These are phyloP conservation scores for Ehretia macrophylla DNA, from an alignment of 257 asterid genomes.

Conservation along the genomic window DNA sequence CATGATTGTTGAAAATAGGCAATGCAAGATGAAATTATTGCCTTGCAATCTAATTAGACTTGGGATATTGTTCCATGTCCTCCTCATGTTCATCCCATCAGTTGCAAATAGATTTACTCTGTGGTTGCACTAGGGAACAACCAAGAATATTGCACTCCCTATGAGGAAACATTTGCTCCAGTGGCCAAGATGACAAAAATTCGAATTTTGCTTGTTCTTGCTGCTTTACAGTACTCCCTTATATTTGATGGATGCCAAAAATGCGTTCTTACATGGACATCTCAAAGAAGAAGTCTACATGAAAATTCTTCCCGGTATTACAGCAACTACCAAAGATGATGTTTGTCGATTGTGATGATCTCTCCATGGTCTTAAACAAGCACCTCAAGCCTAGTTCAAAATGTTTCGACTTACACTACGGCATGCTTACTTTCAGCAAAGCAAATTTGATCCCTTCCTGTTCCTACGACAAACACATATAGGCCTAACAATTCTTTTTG, in stretches of 20 bases:
- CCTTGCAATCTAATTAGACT: background rate
- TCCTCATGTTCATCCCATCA: background rate
- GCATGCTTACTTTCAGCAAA: too few species aligned
- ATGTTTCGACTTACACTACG: too few species aligned
- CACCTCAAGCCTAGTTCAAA: too few species aligned
- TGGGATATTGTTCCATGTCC: background rate
- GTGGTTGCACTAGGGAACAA: background rate
- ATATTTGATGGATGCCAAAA: background rate
- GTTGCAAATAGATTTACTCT: background rate
- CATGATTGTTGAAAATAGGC: background rate
- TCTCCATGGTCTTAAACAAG: too few species aligned
- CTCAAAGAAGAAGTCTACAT: too few species aligned
- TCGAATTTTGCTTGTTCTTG: background rate
- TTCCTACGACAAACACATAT: too few species aligned
- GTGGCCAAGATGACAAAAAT: background rate
- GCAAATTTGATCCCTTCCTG: too few species aligned
- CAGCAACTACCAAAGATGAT: background rate
- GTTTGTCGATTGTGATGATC: background rate
- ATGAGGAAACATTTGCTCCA: background rate
- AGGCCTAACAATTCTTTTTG: too few species aligned
- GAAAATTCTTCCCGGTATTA: background rate
- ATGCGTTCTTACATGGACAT: too few species aligned
- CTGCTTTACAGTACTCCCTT: background rate
- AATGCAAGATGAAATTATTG: background rate
- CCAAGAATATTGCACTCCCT: background rate